phyloP scores from a whole-genome alignment of 179 eudicot species.

The Amaranthus tricolor region DNA sequence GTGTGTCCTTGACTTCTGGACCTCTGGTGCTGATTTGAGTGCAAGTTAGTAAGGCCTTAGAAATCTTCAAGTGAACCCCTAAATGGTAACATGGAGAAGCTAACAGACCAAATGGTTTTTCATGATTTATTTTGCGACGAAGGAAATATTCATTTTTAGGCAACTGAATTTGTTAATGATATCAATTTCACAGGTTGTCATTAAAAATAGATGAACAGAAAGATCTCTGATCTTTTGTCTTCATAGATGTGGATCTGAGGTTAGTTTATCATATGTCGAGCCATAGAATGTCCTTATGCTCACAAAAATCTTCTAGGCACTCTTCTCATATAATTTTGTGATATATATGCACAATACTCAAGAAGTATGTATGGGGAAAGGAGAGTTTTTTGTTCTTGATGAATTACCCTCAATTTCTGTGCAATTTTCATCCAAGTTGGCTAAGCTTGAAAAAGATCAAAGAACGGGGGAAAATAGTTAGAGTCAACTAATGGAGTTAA shows the following conservation, averaged over 20 bases:
- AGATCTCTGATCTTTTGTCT: conserved; percentile 62
- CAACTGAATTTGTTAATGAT: conserved; percentile 32
- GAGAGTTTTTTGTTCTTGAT: conserved; percentile 67
- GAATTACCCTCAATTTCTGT: conserved; percentile 57
- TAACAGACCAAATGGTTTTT: too few relatives aligned
- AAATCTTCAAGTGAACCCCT: too few relatives aligned
- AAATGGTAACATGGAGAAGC: too few relatives aligned
- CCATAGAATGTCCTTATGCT: not conserved
- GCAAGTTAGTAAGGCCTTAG: not conserved
- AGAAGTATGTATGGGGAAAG: conserved; percentile 90
- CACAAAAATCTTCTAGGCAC: not conserved
- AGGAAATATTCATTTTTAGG: not conserved
- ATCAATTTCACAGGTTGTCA: conserved; percentile 67
- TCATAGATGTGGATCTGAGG: conserved; percentile 82
- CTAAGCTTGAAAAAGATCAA: conserved; percentile 42
- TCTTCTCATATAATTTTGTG: not conserved
- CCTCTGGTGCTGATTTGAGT: not conserved
- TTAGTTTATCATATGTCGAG: conserved; percentile 16
- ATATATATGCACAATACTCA: conserved; percentile 40
- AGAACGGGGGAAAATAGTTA: conserved; percentile 51
- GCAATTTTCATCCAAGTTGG: conserved; percentile 63
- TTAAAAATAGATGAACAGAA: conserved; percentile 61
- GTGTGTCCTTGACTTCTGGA: not conserved
- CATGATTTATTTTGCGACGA: too few relatives aligned
- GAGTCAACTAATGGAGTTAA: conserved; percentile 52